Conservation (phyloP, 768 basidiomycete species). For the Cystofilobasidium capitatum region DNA sequence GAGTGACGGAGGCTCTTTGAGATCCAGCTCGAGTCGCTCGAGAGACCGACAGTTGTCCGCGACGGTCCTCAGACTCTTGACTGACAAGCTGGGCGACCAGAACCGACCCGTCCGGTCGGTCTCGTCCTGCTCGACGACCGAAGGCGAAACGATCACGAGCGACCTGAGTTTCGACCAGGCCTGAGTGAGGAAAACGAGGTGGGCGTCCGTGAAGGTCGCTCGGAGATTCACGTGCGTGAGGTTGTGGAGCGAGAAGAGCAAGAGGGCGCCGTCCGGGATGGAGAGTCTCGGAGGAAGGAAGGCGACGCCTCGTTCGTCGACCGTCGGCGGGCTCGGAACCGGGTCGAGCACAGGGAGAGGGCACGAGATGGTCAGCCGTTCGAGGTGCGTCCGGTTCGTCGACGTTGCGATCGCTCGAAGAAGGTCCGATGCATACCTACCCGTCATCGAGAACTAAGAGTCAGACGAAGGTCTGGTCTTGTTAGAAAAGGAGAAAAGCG, state of each 20-base stretch:
- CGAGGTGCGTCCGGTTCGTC: conserved; percentile 6
- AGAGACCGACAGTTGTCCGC: conserved; percentile 5
- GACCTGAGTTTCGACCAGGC: conserved; percentile 11
- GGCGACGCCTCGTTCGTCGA: not conserved
- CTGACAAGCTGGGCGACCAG: not conserved
- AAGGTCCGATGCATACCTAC: conserved; percentile 19
- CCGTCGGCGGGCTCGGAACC: not conserved
- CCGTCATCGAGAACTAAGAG: not conserved
- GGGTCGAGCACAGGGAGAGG: conserved; percentile 3
- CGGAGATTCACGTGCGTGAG: conserved; percentile 17
- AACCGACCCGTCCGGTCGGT: not conserved
- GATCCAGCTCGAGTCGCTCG: no score
- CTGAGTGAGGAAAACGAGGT: conserved; percentile 7
- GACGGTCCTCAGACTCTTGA: conserved; percentile 7
- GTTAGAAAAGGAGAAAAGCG: not conserved
- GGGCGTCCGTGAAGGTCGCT: not conserved
- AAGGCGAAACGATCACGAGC: conserved; percentile 6
- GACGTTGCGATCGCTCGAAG: conserved; percentile 13
- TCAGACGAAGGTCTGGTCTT: not conserved
- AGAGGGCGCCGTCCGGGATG: conserved; percentile 4
- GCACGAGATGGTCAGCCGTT: conserved; percentile 4
- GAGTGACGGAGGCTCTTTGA: no score
- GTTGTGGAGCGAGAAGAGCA: conserved; percentile 13
- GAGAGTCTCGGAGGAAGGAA: not conserved
- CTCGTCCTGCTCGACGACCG: not conserved